Conservation (phyloP, 2,329 filamentous ascomycete species). For the Neoascochyta sp. region DNA sequence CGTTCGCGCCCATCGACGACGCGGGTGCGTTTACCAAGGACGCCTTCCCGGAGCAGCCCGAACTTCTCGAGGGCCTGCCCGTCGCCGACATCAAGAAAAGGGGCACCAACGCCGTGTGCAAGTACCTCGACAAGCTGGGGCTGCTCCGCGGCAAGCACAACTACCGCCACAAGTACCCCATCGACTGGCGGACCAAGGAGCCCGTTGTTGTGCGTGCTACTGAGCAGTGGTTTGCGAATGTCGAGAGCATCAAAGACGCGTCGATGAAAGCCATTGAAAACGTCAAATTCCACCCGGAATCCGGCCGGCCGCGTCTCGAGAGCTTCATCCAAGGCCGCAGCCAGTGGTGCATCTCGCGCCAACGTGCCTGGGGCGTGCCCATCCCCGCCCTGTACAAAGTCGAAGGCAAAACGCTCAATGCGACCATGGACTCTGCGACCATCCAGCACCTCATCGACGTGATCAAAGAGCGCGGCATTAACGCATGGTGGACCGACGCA, state of each 20-base stretch:
- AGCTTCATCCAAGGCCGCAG: slow-evolving; percentile 83
- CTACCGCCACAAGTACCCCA: slow-evolving; percentile 90
- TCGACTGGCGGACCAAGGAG: slow-evolving; percentile 94
- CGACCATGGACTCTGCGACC: slow-evolving; percentile 73
- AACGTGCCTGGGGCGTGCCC: slow-evolving; percentile 93
- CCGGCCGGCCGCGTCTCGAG: slow-evolving; percentile 69
- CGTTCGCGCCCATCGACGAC: slow-evolving; percentile 79
- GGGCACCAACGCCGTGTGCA: slow-evolving; percentile 59
- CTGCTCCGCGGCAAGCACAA: slow-evolving; percentile 66
- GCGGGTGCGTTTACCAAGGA: slow-evolving; percentile 75
- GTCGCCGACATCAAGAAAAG: slow-evolving; percentile 64
- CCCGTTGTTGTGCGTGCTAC: slow-evolving; percentile 90
- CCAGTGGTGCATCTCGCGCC: slow-evolving; percentile 97
- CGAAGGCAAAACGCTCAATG: slow-evolving; percentile 57
- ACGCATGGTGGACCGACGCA: slow-evolving; percentile 90
- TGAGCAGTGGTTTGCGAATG: slow-evolving; percentile 96
- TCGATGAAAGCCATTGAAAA: slow-evolving; percentile 66
- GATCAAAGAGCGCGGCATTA: slow-evolving; percentile 73
- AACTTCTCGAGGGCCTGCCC: slow-evolving; percentile 63
- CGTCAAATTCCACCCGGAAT: slow-evolving; percentile 75
- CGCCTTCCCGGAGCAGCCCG: slow-evolving; percentile 68
- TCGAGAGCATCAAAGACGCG: slow-evolving; percentile 72
- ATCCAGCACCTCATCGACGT: slow-evolving; percentile 81
- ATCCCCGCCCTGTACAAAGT: slow-evolving; percentile 83
- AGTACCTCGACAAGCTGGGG: slow-evolving; percentile 53